Conservation (phyloP, 257 asterid genomes). For the Rubia yunnanensis region DNA sequence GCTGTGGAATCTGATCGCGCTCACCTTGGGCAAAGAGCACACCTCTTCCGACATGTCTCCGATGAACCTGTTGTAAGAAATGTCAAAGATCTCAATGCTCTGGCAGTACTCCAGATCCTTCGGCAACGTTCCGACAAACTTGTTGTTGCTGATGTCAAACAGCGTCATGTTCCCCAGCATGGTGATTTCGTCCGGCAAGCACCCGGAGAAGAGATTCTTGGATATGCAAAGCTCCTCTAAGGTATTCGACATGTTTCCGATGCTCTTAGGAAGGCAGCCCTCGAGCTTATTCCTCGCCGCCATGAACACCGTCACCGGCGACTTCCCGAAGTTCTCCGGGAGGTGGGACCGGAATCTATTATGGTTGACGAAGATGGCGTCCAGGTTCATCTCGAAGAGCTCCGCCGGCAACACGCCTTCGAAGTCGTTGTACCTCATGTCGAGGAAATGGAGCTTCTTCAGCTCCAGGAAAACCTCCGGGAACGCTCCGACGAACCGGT, state of each 20-base stretch:
- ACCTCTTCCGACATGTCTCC: slow-evolving; percentile 48
- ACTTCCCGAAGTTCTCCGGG: slow-evolving; percentile 66
- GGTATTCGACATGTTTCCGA: slow-evolving; percentile 54
- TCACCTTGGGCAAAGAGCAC: slow-evolving; percentile 46
- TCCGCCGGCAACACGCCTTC: slow-evolving; percentile 60
- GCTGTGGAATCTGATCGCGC: slow-evolving; percentile 21
- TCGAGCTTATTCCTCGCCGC: slow-evolving; percentile 40
- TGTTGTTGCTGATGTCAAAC: slow-evolving; percentile 48
- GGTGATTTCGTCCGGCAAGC: slow-evolving; percentile 65
- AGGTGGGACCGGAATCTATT: slow-evolving; percentile 44
- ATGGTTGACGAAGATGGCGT: slow-evolving; percentile 57
- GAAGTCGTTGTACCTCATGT: slow-evolving; percentile 73
- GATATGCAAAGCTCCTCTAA: slow-evolving; percentile 44
- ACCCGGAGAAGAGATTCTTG: slow-evolving; percentile 51
- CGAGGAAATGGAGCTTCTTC: slow-evolving; percentile 56
- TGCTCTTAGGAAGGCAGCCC: slow-evolving; percentile 68
- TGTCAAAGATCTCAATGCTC: slow-evolving; percentile 24
- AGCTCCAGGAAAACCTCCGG: slow-evolving; percentile 48
- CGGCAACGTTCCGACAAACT: slow-evolving; percentile 52
- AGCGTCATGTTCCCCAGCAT: slow-evolving; percentile 30
- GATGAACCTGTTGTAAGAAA: slow-evolving; percentile 36
- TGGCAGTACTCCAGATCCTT: slow-evolving; percentile 39
- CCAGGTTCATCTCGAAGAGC: slow-evolving; percentile 29
- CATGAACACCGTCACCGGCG: slow-evolving; percentile 58
- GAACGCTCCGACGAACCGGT: slow-evolving; percentile 74